Percentiles rank a stretch among this genome's conserved stretches.
Evolutionary conservation across 768 basidiomycete genomes (phyloP).

Genomic region (Collybia mongolica): DNA sequence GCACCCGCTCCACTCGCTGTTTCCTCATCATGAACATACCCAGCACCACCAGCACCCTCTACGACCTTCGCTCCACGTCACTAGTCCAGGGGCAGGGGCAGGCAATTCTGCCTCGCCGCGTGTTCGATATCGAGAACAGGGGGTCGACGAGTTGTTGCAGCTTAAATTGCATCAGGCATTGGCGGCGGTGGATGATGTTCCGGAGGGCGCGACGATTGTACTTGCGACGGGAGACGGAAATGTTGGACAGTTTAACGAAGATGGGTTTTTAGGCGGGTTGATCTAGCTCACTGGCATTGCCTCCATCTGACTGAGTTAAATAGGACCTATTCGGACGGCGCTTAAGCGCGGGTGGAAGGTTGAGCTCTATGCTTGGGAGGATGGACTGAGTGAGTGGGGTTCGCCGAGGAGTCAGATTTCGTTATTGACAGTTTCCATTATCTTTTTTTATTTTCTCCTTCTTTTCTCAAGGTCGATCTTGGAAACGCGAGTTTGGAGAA

Average conservation of each 20-base stretch:
- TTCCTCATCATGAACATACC: neutral
- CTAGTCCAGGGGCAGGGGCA: neutral
- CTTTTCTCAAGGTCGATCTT: conserved; percentile 45
- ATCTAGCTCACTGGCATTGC: conserved; percentile 3
- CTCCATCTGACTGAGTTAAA: neutral
- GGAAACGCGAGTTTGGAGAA: conserved; percentile 72
- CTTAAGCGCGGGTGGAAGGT: conserved; percentile 90
- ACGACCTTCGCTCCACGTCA: conserved; percentile 7
- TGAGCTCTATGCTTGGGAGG: conserved; percentile 93
- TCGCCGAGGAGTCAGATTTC: neutral
- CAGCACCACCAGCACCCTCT: conserved; percentile 2
- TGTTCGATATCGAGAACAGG: conserved; percentile 81
- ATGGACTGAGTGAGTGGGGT: conserved; percentile 59
- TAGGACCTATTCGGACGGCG: conserved; percentile 77
- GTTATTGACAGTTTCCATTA: neutral
- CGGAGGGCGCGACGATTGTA: conserved; percentile 77
- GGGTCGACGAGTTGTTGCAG: conserved; percentile 93
- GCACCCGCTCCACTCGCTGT: neutral
- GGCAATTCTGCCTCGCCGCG: conserved; percentile 19
- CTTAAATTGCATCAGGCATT: conserved; percentile 89
- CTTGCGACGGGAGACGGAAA: conserved; percentile 95
- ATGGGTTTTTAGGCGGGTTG: conserved; percentile 77
- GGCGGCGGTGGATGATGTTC: conserved; percentile 61
- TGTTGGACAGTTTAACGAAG: conserved; percentile 88
- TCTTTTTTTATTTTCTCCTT: neutral